Conservation (phyloP, 441 rosid species). For the Eutrema salsugineum region DNA sequence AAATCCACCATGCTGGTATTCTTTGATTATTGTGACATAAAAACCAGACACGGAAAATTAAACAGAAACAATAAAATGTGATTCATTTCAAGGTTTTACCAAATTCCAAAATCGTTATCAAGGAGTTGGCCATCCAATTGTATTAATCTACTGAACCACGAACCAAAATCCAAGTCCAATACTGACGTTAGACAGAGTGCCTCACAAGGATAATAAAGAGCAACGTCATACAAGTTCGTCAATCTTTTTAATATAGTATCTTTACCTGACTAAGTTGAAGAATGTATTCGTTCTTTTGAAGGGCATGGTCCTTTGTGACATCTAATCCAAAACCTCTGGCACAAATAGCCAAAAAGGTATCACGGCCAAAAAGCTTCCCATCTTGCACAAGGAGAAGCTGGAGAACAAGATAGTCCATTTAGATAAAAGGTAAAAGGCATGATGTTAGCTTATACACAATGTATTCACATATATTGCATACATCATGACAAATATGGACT, state of each 20-base stretch:
- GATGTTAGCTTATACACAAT: not conserved
- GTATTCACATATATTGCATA: not conserved
- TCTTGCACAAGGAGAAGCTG: slow-evolving; percentile 97
- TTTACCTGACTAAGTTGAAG: slow-evolving; percentile 77
- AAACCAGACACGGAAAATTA: slow-evolving; percentile 7
- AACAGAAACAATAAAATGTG: not conserved
- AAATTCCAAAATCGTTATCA: not conserved
- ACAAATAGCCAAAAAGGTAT: slow-evolving; percentile 66
- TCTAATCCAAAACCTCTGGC: slow-evolving; percentile 73
- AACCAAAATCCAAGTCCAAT: not conserved
- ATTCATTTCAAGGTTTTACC: not conserved
- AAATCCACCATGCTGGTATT: slow-evolving; percentile 3
- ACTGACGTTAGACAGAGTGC: not conserved
- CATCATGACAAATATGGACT: not conserved
- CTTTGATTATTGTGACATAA: not conserved
- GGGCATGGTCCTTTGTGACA: slow-evolving; percentile 54
- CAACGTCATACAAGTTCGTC: not conserved
- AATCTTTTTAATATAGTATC: not conserved
- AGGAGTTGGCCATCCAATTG: not conserved
- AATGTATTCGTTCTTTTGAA: slow-evolving; percentile 71
- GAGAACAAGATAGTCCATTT: slow-evolving; percentile 13
- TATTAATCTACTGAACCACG: not conserved
- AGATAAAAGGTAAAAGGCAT: slow-evolving; percentile 2
- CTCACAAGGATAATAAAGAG: slow-evolving; percentile 2
- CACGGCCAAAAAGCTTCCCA: slow-evolving; percentile 91